Conservation (phyloP, 2,329 filamentous ascomycete genomes). For the Lachnellula suecica region DNA sequence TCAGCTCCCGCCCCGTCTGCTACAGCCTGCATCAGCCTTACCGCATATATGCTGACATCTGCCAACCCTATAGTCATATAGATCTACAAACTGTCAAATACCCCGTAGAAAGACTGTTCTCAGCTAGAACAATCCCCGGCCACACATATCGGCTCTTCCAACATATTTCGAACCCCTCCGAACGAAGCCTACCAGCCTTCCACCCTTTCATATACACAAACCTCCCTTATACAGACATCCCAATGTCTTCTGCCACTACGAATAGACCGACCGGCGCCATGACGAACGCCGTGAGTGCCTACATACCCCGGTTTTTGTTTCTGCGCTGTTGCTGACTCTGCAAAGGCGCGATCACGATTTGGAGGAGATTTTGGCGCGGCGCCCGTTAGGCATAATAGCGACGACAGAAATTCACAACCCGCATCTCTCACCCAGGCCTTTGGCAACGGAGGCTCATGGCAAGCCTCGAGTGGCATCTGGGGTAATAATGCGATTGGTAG, state of each 20-base stretch:
- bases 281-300: slow-evolving; percentile 40
- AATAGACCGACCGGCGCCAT: slow-evolving; percentile 36
- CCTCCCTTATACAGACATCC: slow-evolving; percentile 34
- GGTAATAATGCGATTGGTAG: slow-evolving; percentile 43
- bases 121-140: slow-evolving; percentile 19
- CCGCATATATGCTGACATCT: slow-evolving; percentile 32
- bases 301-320: slow-evolving; percentile 26
- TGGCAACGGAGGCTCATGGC: slow-evolving; percentile 38
- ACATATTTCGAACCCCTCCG: slow-evolving; percentile 20
- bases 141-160: slow-evolving; percentile 18
- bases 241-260: slow-evolving; percentile 34
- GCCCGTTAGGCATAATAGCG: slow-evolving; percentile 28
- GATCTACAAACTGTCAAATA: slow-evolving; percentile 33
- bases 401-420: slow-evolving; percentile 36
- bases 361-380: slow-evolving; percentile 38
- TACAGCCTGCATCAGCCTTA: slow-evolving; percentile 29
- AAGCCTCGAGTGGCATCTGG: slow-evolving; percentile 49
- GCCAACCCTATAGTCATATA: slow-evolving; percentile 33
- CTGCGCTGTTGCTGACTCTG: slow-evolving; percentile 22
- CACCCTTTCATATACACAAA: slow-evolving; percentile 14
- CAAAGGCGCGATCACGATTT: slow-evolving; percentile 33
- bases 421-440: slow-evolving; percentile 42
- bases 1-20: slow-evolving; percentile 10
- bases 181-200: background rate
- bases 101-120: slow-evolving; percentile 24